Evolutionary conservation across 306 rosid species (phyloP), one percentile per base, ranked within the genome.

Genomic region (Acacia acuminata): DNA sequence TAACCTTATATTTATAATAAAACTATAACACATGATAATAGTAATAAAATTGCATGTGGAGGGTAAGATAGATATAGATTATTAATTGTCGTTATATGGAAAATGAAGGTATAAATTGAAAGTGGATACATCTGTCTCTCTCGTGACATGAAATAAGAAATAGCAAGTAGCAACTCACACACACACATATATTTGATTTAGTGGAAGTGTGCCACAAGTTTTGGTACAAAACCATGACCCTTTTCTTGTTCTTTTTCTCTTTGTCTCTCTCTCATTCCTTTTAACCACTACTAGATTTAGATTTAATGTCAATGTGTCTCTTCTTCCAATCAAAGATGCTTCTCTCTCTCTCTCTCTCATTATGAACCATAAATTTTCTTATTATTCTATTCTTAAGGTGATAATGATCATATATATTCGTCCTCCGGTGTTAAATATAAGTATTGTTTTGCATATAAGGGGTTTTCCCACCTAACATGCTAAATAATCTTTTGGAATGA

Each of bases 201-300:
- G 43, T 73, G 77, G 9, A 16, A 12, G 10, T 27, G 1, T 30
- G 70, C 70, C 70, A 14, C 24, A 20, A 20, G 78, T 51, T 74
- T 74, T 74, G 78, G 78, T 74, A 30, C 47, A 74, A 74, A 74
- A 74, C 78, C 78, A 74, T n/a, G 45, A 43, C 45, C 12, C 8
- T 25, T 10, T 30, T 51, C 78, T 74, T 74, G 78, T 74, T 50
- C 10, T 32, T n/a, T 73, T 30, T 34, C 65, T 34, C 10, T 32
- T 8, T 74, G 78, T 74, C 65, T 51, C 17, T 1, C 45, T 74
- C 47, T 17, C 63, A 19, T 25, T 17, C 17, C 27, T 65, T 53
- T 10, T 51, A 74, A 74, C 78, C 27, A 74, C 77, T 73, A 12
- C 61, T 38, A 50, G 56, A 15, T 36, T 36, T 36, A 36, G 40